phyloP scores from a whole-genome alignment of 371 early-diverging fungal genomes.

The Gilbertella persicaria region DNA sequence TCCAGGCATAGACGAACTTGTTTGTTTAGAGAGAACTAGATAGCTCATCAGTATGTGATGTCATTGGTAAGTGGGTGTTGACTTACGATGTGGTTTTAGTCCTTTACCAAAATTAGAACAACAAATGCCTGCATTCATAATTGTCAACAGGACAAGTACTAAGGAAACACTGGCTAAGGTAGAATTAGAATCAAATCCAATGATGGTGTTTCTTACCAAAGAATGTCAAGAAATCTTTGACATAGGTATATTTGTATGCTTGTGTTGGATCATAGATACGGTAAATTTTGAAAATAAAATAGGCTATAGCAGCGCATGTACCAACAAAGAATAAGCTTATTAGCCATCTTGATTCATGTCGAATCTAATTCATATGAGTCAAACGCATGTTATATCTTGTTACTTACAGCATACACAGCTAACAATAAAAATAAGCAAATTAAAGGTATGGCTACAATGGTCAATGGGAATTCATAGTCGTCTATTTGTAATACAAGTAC shows the following conservation, averaged over 20 bases:
- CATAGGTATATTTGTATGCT: conserved; percentile 57
- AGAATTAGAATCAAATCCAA: no score
- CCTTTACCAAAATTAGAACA: conserved; percentile 86
- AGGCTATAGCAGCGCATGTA: conserved; percentile 70
- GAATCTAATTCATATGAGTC: conserved; percentile 25
- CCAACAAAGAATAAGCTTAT: conserved; percentile 75
- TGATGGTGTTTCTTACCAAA: no score
- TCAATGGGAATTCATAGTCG: conserved; percentile 84
- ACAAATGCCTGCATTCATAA: conserved; percentile 71
- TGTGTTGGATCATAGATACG: conserved; percentile 73
- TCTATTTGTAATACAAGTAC: conserved; percentile 65
- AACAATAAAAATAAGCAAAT: conserved; percentile 72
- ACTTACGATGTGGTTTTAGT: conserved; percentile 60
- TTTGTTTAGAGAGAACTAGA: neutral
- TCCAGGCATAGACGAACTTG: conserved; percentile 3
- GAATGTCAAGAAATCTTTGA: conserved; percentile 79
- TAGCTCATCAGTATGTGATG: neutral
- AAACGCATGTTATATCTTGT: neutral
- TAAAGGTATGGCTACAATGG: conserved; percentile 80
- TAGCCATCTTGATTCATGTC: conserved; percentile 48
- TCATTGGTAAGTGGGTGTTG: neutral
- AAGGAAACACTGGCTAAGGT: conserved; percentile 64
- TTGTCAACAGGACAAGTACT: conserved; percentile 64
- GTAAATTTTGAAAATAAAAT: conserved; percentile 85
- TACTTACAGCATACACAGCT: conserved; percentile 76